Conservation (phyloP, 225 moss, liverwort and hornwort genomes). For the Sphagnum tenellum region DNA sequence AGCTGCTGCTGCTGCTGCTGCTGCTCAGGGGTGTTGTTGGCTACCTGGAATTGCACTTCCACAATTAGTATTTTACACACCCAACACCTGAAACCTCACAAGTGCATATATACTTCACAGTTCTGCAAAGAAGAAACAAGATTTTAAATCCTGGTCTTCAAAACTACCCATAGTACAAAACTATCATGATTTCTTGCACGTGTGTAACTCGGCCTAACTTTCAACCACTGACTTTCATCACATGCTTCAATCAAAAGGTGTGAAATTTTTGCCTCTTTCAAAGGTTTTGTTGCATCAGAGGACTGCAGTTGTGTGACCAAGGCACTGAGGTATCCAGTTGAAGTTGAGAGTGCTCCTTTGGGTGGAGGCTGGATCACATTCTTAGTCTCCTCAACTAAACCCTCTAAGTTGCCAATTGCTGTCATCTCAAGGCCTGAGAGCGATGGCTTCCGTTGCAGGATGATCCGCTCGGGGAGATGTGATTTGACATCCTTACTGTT, state of each 20-base stretch:
- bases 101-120: too few species aligned
- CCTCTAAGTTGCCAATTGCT: slow-evolving; percentile 20
- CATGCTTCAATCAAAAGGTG: background rate
- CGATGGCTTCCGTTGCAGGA: slow-evolving; percentile 27
- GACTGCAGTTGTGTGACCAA: background rate
- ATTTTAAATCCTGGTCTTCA: too few species aligned
- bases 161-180: too few species aligned
- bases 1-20: too few species aligned
- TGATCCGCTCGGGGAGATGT: slow-evolving; percentile 21
- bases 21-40: too few species aligned
- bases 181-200: too few species aligned
- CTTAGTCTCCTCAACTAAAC: background rate
- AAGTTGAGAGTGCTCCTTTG: slow-evolving; percentile 5
- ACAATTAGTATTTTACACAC: too few species aligned
- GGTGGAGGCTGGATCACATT: too few species aligned
- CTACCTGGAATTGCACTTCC: too few species aligned
- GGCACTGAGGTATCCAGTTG: slow-evolving; percentile 7
- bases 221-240: background rate
- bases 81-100: too few species aligned
- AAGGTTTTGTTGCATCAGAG: slow-evolving; percentile 1
- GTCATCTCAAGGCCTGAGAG: slow-evolving; percentile 51
- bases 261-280: slow-evolving; percentile 6
- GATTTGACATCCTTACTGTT: background rate
- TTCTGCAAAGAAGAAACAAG: too few species aligned
- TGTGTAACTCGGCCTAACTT: background rate